These are phyloP conservation scores for Mortierella sp. DNA, from an alignment of 371 early-diverging fungal species.

Conservation along the genomic window DNA sequence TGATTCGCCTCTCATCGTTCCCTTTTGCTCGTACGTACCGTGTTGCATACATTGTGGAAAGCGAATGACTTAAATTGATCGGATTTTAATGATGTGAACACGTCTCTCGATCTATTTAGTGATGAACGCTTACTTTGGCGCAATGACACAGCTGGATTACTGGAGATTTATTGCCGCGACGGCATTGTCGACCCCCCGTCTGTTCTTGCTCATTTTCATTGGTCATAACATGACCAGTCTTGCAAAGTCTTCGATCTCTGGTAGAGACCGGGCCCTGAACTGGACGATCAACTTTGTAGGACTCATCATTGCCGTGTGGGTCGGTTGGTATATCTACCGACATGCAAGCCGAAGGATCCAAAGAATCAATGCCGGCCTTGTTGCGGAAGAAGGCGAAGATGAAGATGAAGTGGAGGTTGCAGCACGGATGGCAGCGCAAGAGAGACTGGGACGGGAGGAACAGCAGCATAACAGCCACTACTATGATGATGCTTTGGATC, in stretches of 20 bases:
- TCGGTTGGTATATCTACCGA: constrained; percentile 37
- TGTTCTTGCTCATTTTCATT: constrained; percentile 36
- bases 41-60: neutral
- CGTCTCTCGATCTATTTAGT: too few species aligned
- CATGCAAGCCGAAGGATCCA: constrained; percentile 24
- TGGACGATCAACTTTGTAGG: constrained; percentile 27
- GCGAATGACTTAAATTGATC: too few species aligned
- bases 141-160: constrained; percentile 36
- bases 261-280: constrained; percentile 24
- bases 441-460: neutral
- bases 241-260: constrained; percentile 20
- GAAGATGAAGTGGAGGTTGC: neutral
- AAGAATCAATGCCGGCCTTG: constrained; percentile 27
- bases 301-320: constrained; percentile 15
- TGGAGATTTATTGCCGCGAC: constrained; percentile 40
- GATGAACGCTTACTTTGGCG: constrained; percentile 40
- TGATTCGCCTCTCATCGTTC: constrained; percentile 43
- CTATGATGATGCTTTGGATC: neutral
- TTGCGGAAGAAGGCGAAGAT: constrained; percentile 23
- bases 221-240: constrained; percentile 38
- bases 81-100: too few species aligned
- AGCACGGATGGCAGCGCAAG: neutral
- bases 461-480: neutral
- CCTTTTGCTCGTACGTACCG: constrained; percentile 31
- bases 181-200: constrained; percentile 30